Evolutionary conservation across 2,329 filamentous ascomycete genomes (phyloP).

Genomic region (Aureobasidium vineae): DNA sequence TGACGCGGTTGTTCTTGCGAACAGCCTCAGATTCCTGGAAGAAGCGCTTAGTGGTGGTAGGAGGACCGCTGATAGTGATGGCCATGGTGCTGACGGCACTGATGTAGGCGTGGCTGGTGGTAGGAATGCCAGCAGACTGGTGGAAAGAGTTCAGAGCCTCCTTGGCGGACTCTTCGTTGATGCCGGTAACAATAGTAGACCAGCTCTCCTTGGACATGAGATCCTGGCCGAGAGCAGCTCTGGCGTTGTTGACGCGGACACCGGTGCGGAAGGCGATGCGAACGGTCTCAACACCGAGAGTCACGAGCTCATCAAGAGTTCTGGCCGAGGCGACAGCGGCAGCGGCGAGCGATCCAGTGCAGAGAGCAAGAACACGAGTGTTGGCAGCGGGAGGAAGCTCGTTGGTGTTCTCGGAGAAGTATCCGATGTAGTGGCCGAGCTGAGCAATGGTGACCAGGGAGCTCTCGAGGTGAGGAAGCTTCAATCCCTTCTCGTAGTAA

Average conservation of each 20-base stretch:
- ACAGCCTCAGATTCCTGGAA: conserved; percentile 52
- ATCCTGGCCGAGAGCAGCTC: conserved; percentile 49
- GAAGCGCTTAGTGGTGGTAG: conserved; percentile 52
- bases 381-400: conserved; percentile 52
- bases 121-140: conserved; percentile 51
- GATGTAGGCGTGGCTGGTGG: conserved; percentile 55
- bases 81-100: conserved; percentile 60
- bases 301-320: conserved; percentile 61
- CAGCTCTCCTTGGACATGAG: conserved; percentile 57
- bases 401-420: conserved; percentile 54
- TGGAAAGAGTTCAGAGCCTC: conserved; percentile 59
- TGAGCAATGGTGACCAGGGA: conserved; percentile 64
- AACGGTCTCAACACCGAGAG: conserved; percentile 62
- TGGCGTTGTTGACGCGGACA: conserved; percentile 45
- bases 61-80: conserved; percentile 60
- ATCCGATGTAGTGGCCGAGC: conserved; percentile 66
- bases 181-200: conserved; percentile 64
- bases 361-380: conserved; percentile 61
- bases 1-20: conserved; percentile 51
- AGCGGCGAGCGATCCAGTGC: conserved; percentile 69
- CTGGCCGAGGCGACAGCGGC: conserved; percentile 63
- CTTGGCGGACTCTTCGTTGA: conserved; percentile 53
- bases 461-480: conserved; percentile 63
- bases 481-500: conserved; percentile 58
- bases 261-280: conserved; percentile 66